phyloP scores from a whole-genome alignment of 2,329 filamentous ascomycete genomes.

The Sordariomycetes sp. region DNA sequence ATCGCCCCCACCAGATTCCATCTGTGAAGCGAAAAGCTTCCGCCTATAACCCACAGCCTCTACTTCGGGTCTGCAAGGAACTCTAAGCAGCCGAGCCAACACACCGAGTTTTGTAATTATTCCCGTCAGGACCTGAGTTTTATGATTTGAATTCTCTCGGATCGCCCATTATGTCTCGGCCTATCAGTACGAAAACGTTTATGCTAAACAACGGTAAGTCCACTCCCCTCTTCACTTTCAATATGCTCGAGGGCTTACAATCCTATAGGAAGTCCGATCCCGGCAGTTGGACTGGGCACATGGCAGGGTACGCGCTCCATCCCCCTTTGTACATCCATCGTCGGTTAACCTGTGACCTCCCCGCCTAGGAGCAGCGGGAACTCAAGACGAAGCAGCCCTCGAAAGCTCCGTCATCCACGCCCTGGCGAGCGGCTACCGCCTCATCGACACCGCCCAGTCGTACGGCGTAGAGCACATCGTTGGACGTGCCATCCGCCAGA shows the following conservation, averaged over 20 bases:
- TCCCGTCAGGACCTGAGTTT: no score
- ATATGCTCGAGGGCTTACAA: background rate
- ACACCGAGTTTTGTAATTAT: no score
- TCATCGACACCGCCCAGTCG: constrained; percentile 16
- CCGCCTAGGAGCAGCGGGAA: background rate
- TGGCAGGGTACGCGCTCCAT: background rate
- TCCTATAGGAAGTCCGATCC: background rate
- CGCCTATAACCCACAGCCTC: no score
- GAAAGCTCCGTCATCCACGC: constrained; percentile 19
- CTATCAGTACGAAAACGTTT: background rate
- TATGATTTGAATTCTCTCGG: no score
- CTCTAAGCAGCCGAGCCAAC: no score
- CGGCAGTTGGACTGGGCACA: background rate
- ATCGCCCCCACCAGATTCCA: no score
- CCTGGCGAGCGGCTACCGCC: constrained; percentile 17
- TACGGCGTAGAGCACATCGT: constrained; percentile 17
- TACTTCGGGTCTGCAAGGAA: no score
- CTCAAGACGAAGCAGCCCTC: constrained; percentile 8
- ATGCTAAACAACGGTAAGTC: constrained; percentile 2
- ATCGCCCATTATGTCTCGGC: no score
- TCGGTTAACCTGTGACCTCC: background rate
- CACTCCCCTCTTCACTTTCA: background rate
- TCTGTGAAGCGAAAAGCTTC: no score
- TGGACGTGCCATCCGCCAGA: constrained; percentile 19
- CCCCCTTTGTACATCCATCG: background rate